Evolutionary conservation across 2,329 filamentous ascomycete species (phyloP).

Genomic region (Ophiobolus disseminans): DNA sequence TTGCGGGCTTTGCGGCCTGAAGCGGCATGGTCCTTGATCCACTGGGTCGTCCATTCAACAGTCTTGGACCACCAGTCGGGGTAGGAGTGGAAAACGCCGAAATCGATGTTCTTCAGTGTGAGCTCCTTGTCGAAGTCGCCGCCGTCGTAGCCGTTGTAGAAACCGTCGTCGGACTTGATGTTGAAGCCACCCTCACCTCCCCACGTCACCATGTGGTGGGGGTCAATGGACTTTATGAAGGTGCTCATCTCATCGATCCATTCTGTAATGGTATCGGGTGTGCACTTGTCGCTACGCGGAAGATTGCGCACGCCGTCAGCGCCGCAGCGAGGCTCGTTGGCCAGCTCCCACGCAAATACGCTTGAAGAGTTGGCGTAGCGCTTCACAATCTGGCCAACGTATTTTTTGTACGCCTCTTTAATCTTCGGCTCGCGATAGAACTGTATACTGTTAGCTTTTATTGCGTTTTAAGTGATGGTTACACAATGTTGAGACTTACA

Average conservation of each 20-base stretch:
- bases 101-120: conserved; percentile 59
- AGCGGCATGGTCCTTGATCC: conserved; percentile 62
- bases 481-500: conserved; percentile 28
- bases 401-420: conserved; percentile 59
- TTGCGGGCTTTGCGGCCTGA: conserved; percentile 55
- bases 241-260: conserved; percentile 64
- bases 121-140: conserved; percentile 63
- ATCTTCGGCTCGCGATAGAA: conserved; percentile 56
- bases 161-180: conserved; percentile 37
- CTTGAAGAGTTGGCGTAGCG: conserved; percentile 58
- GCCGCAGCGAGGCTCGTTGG: conserved; percentile 54
- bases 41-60: conserved; percentile 60
- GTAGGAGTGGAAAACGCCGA: conserved; percentile 64
- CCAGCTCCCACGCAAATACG: conserved; percentile 64
- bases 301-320: conserved; percentile 36
- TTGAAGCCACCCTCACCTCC: conserved; percentile 57
- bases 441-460: background rate
- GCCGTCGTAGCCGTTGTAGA: conserved; percentile 56
- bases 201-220: conserved; percentile 62
- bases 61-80: conserved; percentile 65
- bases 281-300: conserved; percentile 39
- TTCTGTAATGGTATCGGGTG: conserved; percentile 51
- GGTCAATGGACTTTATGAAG: conserved; percentile 62
- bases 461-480: background rate
- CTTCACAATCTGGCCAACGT: conserved; percentile 58